Conservation (phyloP, 306 rosid species). For the Mimosa pudica region DNA sequence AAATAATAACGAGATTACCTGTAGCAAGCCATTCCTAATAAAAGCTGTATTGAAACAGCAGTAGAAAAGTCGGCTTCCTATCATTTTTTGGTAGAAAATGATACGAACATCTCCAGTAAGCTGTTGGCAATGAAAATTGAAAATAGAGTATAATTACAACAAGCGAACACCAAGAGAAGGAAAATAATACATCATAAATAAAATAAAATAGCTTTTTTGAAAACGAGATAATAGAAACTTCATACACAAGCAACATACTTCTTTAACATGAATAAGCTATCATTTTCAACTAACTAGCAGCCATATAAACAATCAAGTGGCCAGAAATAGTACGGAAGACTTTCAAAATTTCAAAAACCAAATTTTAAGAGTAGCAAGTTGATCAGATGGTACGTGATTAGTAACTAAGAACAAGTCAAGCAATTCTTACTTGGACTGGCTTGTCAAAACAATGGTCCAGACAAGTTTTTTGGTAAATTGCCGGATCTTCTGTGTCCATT, state of each 20-base stretch:
- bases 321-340: conserved; percentile 1
- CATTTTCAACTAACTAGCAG: not conserved
- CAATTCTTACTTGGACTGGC: conserved; percentile 68
- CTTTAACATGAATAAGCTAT: not conserved
- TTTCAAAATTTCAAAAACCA: not conserved
- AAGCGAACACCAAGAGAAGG: not conserved
- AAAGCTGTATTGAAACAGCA: conserved; percentile 93
- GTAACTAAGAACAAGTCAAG: not conserved
- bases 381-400: not conserved
- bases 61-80: conserved; percentile 93
- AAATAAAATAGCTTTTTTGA: not conserved
- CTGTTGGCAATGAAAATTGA: conserved; percentile 43
- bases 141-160: conserved; percentile 1
- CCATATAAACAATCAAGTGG: not conserved
- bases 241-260: not conserved
- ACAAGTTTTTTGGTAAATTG: conserved; percentile 69
- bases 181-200: not conserved
- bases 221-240: not conserved
- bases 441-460: conserved; percentile 80
- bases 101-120: conserved; percentile 88
- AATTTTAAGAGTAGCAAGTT: not conserved
- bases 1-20: conserved; percentile 50
- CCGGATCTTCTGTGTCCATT: conserved; percentile 93
- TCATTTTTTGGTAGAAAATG: conserved; percentile 82
- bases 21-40: conserved; percentile 80